Base-by-base conservation (phyloP, 2,329 filamentous ascomycete genomes). In the Cladosporium cucumerinum region DNA sequence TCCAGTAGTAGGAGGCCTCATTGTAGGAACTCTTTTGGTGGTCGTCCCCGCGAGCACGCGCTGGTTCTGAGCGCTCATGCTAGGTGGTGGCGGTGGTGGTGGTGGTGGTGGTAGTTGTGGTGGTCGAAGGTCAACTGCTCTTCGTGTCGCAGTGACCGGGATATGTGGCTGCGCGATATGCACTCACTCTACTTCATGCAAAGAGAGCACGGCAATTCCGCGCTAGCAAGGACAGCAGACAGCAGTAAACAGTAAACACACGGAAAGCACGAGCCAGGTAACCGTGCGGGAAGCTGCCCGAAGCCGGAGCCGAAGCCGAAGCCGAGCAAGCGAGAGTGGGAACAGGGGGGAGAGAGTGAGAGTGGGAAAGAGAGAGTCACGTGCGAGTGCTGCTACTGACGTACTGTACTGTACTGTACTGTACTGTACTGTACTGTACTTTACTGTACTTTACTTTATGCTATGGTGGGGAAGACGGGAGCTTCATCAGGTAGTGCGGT, bases 1-100 rank as follows among this genome's bases (percentile, higher is more conserved):
- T 30, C 6, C 25, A 43, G 36, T 18, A 21, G 78, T 76, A 43
- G 80, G 73, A 39, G 83, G 84, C 68, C 84, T 81, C 75, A 86
- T 85, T 62, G 79, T 73, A 18, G 72, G 70, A 61, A 73, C 69
- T 68, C 70, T 70, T 52, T 57, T 65, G 54, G 62, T 64, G 39
- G 62, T 58, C n/a, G 57, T 64, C 18, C 63, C 58, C 28, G 58
- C 57, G 48, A 61, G 30, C 43, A 54, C 28, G 57, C 63, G 63
- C 62, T 59, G 62, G 23, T 39, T 52, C 10, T 18, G 62, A 52
- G 62, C 62, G 43, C 52, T 43, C 62, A 64, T 64, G 43, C 62
- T 64, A 32, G 54, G 43, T 54, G 48, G 34, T 54, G 12, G 46
- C 25, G 25, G 48, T 12, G 12, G 46, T 34, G 25, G 48, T 12